Evolutionary conservation across 768 basidiomycete species (phyloP), one percentile per base, ranked within the genome.

Genomic region (Mycena rebaudengoi): DNA sequence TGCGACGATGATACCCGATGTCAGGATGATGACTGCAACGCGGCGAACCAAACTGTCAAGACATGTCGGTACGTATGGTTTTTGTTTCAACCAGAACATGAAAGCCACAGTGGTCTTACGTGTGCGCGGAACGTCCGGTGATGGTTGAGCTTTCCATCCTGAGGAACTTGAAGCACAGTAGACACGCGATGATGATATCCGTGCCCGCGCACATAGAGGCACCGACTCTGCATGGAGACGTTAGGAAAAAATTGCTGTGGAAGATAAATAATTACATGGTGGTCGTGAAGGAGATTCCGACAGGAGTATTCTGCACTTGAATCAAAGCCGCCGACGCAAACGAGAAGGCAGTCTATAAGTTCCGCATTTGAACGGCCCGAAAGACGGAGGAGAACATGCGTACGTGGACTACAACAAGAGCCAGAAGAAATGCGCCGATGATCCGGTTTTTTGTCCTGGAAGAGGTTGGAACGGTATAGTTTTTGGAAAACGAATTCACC

Each of bases 1-100:
- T 6, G 66, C 66, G 7, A 68, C 66, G 44, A 68, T 41, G 32
- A 54, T 62, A 4, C 66, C 66, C 3, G 66, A 68, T 20, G 54
- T 49, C 21, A 68, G 14, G 18, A 48, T 57, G 39, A 68, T 62
- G 25, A 68, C 18, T 18, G 45, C 57, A 26, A 60, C 18, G 2
- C 62, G 62, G 39, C 62, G 62, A 29, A 63, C n/a, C 21, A 60
- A 23, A 13, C 65, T 66, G 23, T 58, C 3, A 53, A 37, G 6
- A 23, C 3, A 35, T 4, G 56, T 8, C 32, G 18, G 41, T 23
- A 32, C n/a, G n/a, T n/a, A n/a, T n/a, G n/a, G n/a, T n/a, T n/a
- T n/a, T n/a, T n/a, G n/a, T n/a, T n/a, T n/a, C n/a, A n/a, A n/a
- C n/a, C n/a, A n/a, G n/a, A n/a, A n/a, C n/a, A n/a, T n/a, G n/a